These are phyloP conservation scores for Fraxinus cuspidata DNA, from an alignment of 257 asterid species.

Conservation along the genomic window DNA sequence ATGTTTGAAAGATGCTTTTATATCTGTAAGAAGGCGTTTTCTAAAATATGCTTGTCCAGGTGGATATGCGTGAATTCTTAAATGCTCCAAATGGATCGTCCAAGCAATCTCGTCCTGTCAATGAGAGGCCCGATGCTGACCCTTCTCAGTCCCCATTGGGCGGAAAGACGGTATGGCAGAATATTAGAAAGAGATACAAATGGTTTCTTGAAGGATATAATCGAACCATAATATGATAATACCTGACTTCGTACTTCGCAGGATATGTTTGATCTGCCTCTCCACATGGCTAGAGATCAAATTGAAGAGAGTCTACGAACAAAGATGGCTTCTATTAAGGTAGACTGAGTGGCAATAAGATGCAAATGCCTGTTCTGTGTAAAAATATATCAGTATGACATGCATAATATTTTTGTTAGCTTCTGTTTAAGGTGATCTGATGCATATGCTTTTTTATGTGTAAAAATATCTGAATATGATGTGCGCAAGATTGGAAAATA, in stretches of 20 bases:
- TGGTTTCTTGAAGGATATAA: conserved; percentile 19
- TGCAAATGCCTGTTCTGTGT: not conserved
- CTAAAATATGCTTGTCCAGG: conserved; percentile 46
- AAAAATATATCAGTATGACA: not conserved
- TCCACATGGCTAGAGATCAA: conserved; percentile 93
- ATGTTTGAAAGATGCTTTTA: conserved; percentile 8
- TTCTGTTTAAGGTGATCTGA: conserved; percentile 62
- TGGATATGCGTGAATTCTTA: conserved; percentile 88
- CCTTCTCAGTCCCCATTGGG: conserved; percentile 87
- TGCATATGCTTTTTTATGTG: not conserved
- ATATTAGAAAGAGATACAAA: conserved; percentile 4
- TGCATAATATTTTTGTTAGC: conserved; percentile 34
- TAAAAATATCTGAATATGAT: conserved; percentile 9
- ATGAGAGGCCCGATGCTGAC: conserved; percentile 65
- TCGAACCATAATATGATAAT: conserved; percentile 22
- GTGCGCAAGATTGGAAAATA: not conserved
- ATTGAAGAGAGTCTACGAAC: conserved; percentile 82
- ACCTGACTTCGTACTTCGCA: conserved; percentile 26
- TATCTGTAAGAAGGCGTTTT: conserved; percentile 11
- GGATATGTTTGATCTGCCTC: conserved; percentile 93
- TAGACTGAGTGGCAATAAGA: conserved; percentile 19
- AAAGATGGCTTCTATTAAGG: conserved; percentile 89
- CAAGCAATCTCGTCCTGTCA: conserved; percentile 62
- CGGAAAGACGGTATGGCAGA: conserved; percentile 75
- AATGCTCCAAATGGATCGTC: conserved; percentile 79